A percentile compares a stretch with the other conserved stretches of the same genome.
Evolutionary conservation across 2,329 filamentous ascomycete species (phyloP).

Genomic region (Fusarium humuli): DNA sequence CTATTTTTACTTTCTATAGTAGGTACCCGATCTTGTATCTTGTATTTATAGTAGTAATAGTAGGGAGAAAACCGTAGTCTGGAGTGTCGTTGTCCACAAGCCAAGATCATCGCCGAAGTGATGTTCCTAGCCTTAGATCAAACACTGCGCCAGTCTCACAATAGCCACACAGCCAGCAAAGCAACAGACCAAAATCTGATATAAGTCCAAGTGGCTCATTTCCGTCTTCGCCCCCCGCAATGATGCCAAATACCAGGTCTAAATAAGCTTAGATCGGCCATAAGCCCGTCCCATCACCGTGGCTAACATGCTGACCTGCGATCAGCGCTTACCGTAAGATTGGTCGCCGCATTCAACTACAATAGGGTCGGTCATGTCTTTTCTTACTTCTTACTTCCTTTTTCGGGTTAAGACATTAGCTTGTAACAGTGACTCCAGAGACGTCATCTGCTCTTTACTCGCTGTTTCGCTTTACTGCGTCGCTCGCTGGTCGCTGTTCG

Average conservation of each 20-base stretch:
- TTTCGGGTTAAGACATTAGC: neutral
- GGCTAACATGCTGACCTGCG: neutral
- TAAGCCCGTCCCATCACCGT: neutral
- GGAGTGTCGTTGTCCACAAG: neutral
- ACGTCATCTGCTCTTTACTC: neutral
- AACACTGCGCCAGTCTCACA: neutral
- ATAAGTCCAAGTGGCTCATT: neutral
- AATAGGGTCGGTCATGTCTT: neutral
- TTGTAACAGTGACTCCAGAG: neutral
- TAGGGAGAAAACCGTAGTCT: fast-evolving
- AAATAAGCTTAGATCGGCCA: neutral
- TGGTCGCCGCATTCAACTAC: neutral
- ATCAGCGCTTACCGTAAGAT: neutral
- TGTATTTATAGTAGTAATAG: neutral
- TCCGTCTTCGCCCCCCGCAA: neutral
- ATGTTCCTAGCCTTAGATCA: neutral
- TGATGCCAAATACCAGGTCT: neutral
- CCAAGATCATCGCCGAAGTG: neutral
- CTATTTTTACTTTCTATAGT: neutral
- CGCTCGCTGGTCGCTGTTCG: neutral
- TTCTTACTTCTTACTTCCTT: neutral
- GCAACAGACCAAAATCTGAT: neutral
- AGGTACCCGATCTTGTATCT: neutral
- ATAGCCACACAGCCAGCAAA: neutral
- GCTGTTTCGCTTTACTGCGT: neutral